These are phyloP conservation scores for Cryptococcus amylolentus DNA, from an alignment of 1,284 basidiomycete genomes.

Conservation along the genomic window DNA sequence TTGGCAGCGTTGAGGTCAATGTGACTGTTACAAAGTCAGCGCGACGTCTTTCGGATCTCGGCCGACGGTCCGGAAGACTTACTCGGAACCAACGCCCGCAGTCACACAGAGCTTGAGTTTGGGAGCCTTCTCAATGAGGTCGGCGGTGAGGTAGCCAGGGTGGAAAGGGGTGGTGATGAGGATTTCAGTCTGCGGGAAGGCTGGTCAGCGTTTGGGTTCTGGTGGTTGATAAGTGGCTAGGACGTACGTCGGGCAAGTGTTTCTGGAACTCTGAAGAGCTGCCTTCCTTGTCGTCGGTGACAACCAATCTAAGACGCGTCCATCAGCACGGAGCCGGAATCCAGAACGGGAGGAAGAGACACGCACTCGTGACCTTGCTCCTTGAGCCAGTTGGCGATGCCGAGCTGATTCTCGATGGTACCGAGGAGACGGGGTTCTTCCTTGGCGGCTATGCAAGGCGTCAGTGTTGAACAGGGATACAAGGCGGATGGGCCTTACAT, in stretches of 20 bases:
- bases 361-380: slow-evolving; percentile 73
- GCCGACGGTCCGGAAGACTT: neutral
- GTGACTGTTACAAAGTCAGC: slow-evolving; percentile 52
- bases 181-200: slow-evolving; percentile 34
- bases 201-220: neutral
- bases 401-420: slow-evolving; percentile 86
- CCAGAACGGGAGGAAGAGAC: neutral
- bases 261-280: slow-evolving; percentile 80
- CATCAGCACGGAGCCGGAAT: neutral
- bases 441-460: slow-evolving; percentile 56
- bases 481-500: slow-evolving; percentile 12
- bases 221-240: neutral
- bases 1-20: slow-evolving; percentile 87
- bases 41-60: neutral
- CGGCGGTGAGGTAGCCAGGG: slow-evolving; percentile 80
- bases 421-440: slow-evolving; percentile 82
- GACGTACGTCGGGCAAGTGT: slow-evolving; percentile 72
- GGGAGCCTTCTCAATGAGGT: slow-evolving; percentile 73
- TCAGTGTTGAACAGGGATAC: neutral
- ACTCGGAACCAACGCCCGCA: slow-evolving; percentile 87
- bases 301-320: slow-evolving; percentile 44
- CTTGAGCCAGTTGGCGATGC: slow-evolving; percentile 67
- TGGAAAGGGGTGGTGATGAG: slow-evolving; percentile 83
- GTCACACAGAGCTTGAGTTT: slow-evolving; percentile 91
- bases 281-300: slow-evolving; percentile 84